These are phyloP conservation scores for Colletotrichum filicis DNA, from an alignment of 2,329 filamentous ascomycete genomes.

Conservation along the genomic window DNA sequence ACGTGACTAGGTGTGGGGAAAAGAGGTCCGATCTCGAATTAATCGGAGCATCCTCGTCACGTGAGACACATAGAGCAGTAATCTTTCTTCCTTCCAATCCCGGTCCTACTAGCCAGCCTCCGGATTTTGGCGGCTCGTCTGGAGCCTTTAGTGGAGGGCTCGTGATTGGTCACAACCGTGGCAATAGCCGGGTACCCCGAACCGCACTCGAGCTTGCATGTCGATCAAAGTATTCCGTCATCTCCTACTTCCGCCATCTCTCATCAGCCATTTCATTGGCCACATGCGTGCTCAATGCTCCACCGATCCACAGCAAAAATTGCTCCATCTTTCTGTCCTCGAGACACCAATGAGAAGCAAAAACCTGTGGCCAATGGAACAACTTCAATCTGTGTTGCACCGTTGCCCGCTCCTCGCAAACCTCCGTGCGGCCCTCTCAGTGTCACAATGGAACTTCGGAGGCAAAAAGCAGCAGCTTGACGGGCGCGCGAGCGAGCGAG, in stretches of 20 bases:
- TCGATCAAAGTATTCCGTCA: background rate
- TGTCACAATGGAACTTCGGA: background rate
- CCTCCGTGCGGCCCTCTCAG: background rate
- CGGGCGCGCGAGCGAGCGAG: background rate
- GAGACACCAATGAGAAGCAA: background rate
- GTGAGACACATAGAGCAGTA: background rate
- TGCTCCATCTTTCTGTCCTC: background rate
- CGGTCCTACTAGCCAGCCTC: background rate
- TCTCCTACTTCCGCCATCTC: background rate
- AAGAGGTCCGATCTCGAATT: background rate
- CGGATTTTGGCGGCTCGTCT: background rate
- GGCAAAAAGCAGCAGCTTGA: no score
- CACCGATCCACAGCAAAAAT: background rate
- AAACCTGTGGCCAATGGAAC: background rate
- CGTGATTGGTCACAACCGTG: background rate
- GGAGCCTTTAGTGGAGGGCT: background rate
- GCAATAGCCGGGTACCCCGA: background rate
- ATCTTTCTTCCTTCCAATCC: background rate
- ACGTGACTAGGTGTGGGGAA: background rate
- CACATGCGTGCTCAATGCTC: background rate
- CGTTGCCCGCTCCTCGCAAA: background rate
- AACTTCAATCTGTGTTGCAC: background rate
- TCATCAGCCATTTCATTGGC: background rate
- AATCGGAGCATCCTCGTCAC: background rate
- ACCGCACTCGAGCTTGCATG: background rate